Base-by-base conservation (phyloP, 345 rosid genomes). In the Brassica juncea region DNA sequence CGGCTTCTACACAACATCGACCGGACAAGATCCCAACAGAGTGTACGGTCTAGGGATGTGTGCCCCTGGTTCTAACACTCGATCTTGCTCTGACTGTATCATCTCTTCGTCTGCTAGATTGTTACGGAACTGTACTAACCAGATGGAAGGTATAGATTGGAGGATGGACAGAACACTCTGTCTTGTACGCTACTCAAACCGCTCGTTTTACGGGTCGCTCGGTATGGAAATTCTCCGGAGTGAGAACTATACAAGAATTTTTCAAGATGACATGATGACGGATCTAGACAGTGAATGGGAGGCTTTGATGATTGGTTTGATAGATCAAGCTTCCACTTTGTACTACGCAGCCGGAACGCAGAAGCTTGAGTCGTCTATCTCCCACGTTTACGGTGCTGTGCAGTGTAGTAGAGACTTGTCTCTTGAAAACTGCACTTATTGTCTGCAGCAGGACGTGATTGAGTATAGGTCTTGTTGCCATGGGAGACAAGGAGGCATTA, bases 321-420 rank as follows among this genome's bases (percentile, higher is more conserved):
- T 31, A 60, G 55, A 60, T 4, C n/a, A 77, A 44, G 80, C 70
- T 69, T 69, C 75, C 0, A 61, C 55, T 69, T 69, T 6, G 54
- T 84, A 73, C 73, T 90, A 86, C 69, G 89, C 87, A 0, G 70
- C 73, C 2, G 21, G 12, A 10, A 44, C 55, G 2, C 31, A 3
- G 4, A 8, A 59, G 44, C 66, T 70, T 19, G 49, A 61, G 12
- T 67, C 32, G 54, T 14, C 71, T 0, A 73, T 30, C 10, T 23
- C 70, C 11, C 49, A 2, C 0, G n/a, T 90, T 4, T 90, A 78
- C 70, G 27, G 39, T 6, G 78, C 88, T 2, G 82, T 34, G 7
- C 87, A 88, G 83, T 90, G 94, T 68, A 85, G 79, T 1, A 81
- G 72, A 12, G 90, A 88, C 62, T 1, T 88, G 9, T 76, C 86